phyloP scores from a whole-genome alignment of 2,329 filamentous ascomycete species.

The Akanthomyces muscarius region DNA sequence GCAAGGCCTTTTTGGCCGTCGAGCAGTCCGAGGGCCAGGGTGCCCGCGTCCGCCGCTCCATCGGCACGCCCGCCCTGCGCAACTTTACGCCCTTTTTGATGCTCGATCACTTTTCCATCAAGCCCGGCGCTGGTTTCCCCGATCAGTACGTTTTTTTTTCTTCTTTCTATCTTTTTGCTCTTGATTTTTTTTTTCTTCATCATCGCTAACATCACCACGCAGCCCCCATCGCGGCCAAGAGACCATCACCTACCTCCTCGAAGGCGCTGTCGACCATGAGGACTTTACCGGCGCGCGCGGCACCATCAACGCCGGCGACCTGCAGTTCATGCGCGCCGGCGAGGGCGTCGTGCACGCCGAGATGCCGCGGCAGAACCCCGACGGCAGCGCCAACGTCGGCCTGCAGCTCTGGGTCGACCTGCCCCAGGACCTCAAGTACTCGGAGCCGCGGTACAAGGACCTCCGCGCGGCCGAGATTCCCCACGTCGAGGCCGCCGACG shows the following conservation, averaged over 20 bases:
- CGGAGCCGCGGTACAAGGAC: slow-evolving; percentile 90
- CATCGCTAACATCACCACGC: neutral
- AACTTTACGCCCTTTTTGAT: slow-evolving; percentile 93
- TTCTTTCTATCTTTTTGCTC: neutral
- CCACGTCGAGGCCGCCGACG: slow-evolving; percentile 63
- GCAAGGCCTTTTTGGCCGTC: slow-evolving; percentile 75
- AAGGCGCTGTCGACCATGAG: slow-evolving; percentile 83
- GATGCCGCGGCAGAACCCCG: slow-evolving; percentile 78
- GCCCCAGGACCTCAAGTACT: slow-evolving; percentile 74
- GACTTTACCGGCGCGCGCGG: slow-evolving; percentile 85
- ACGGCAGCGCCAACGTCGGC: slow-evolving; percentile 75
- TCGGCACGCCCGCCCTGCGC: slow-evolving; percentile 76
- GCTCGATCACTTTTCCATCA: slow-evolving; percentile 87
- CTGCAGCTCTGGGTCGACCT: slow-evolving; percentile 96
- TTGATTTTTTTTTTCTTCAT: neutral
- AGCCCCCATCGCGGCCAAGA: slow-evolving; percentile 74
- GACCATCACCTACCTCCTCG: slow-evolving; percentile 82
- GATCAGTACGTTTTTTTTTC: slow-evolving; percentile 56
- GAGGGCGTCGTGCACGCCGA: slow-evolving; percentile 90
- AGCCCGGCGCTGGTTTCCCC: slow-evolving; percentile 79
- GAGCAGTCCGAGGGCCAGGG: slow-evolving; percentile 88
- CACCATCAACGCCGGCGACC: slow-evolving; percentile 78
- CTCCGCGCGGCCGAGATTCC: slow-evolving; percentile 77
- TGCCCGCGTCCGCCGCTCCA: slow-evolving; percentile 78
- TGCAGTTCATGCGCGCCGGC: slow-evolving; percentile 98